phyloP scores from a whole-genome alignment of 805 yeast genomes.

The Lipomyces kockii region DNA sequence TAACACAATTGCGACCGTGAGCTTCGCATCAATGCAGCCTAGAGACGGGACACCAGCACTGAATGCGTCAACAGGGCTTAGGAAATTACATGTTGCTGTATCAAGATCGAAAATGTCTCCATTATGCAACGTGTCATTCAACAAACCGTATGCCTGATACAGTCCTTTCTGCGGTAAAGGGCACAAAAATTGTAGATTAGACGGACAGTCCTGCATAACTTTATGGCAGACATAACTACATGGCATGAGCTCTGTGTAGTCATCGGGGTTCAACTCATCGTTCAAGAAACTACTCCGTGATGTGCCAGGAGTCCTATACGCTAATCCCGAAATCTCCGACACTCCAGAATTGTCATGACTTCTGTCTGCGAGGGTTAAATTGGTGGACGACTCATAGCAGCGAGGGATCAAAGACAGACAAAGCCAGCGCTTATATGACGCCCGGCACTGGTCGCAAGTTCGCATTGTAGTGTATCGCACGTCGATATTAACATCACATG shows the following conservation, averaged over 20 bases:
- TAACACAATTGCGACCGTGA: background rate
- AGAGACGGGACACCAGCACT: slow-evolving; percentile 5
- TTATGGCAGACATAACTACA: slow-evolving; percentile 80
- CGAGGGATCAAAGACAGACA: slow-evolving; percentile 89
- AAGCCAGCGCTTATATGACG: slow-evolving; percentile 81
- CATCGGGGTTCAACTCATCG: slow-evolving; percentile 57
- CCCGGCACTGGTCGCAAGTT: slow-evolving; percentile 72
- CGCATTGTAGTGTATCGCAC: slow-evolving; percentile 74
- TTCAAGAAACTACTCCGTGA: slow-evolving; percentile 69
- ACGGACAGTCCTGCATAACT: slow-evolving; percentile 82
- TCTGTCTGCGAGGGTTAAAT: background rate
- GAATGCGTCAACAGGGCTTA: slow-evolving; percentile 21
- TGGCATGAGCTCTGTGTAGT: slow-evolving; percentile 82
- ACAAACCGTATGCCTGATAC: slow-evolving; percentile 32
- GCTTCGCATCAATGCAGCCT: background rate
- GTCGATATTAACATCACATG: slow-evolving; percentile 69
- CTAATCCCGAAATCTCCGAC: slow-evolving; percentile 13
- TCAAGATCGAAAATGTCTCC: slow-evolving; percentile 10
- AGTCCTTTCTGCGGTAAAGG: slow-evolving; percentile 52
- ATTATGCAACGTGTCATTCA: slow-evolving; percentile 13
- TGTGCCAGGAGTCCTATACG: slow-evolving; percentile 6
- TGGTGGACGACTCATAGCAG: slow-evolving; percentile 58
- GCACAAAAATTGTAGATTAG: slow-evolving; percentile 73
- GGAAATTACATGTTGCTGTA: slow-evolving; percentile 23
- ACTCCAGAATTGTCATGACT: slow-evolving; percentile 29